Percentiles rank a stretch among this genome's conserved stretches.
phyloP scores from a whole-genome alignment of 306 rosid genomes.

The Herpetospermum pedunculosum region DNA sequence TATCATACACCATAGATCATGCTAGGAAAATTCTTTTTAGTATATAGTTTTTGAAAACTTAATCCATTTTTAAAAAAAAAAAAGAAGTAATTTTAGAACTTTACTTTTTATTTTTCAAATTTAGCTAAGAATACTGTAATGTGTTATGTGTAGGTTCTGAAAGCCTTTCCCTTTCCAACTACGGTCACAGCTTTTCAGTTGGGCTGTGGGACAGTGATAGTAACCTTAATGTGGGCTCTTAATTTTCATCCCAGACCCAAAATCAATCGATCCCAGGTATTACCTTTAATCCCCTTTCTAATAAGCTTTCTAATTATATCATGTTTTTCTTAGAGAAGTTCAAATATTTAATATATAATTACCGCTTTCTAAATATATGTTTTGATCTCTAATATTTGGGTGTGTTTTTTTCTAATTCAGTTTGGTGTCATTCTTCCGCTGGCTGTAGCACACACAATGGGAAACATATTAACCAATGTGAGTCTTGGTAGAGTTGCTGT shows the following conservation, averaged over 20 bases:
- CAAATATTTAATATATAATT: too few species aligned
- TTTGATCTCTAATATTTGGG: too few species aligned
- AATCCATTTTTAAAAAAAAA: too few species aligned
- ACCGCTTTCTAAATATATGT: too few species aligned
- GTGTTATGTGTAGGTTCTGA: conserved; percentile 51
- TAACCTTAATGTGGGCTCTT: conserved; percentile 59
- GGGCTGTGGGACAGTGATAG: conserved; percentile 52
- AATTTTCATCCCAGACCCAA: conserved; percentile 68
- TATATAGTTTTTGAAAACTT: too few species aligned
- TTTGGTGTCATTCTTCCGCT: conserved; percentile 62
- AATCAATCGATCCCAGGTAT: conserved; percentile 56
- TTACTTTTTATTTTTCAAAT: too few species aligned
- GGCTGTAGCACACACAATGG: conserved; percentile 73
- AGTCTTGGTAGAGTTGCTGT: conserved; percentile 96
- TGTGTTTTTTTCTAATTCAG: too few species aligned
- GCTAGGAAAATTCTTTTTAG: too few species aligned
- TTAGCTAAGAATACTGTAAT: too few species aligned
- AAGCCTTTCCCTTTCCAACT: conserved; percentile 55
- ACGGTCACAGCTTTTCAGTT: conserved; percentile 60
- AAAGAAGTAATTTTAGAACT: too few species aligned
- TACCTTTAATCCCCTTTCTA: neutral
- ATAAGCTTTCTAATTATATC: neutral
- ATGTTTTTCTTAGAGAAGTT: too few species aligned
- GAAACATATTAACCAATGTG: conserved; percentile 81
- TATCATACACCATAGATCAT: too few species aligned